phyloP scores from a whole-genome alignment of 1,139 yeast genomes.

The Yamadazyma diospyri region DNA sequence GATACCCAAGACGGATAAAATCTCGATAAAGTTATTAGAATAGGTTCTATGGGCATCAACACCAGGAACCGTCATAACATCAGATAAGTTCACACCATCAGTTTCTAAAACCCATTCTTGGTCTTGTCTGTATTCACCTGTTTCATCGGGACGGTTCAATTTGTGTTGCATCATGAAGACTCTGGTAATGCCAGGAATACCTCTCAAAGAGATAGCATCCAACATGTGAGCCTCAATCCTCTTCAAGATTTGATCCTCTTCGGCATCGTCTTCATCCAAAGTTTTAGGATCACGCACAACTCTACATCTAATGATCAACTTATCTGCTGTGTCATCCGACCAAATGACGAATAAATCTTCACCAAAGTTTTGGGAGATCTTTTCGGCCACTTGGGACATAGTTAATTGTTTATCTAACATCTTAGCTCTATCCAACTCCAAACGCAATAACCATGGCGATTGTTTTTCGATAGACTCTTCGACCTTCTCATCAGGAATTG shows the following conservation, averaged over 20 bases:
- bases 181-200: constrained; percentile 91
- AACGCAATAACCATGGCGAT: constrained; percentile 95
- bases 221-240: constrained; percentile 96
- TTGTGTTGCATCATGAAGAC: constrained; percentile 95
- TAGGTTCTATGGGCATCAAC: constrained; percentile 88
- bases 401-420: constrained; percentile 97
- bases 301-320: constrained; percentile 95
- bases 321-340: constrained; percentile 99
- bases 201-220: constrained; percentile 90
- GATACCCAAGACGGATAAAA: constrained; percentile 92
- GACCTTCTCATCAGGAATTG: constrained; percentile 96
- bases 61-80: constrained; percentile 93
- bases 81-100: constrained; percentile 95
- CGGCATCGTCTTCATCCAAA: constrained; percentile 91
- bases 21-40: constrained; percentile 95
- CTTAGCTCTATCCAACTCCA: constrained; percentile 96
- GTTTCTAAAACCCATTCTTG: constrained; percentile 99
- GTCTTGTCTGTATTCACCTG: constrained; percentile 84
- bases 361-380: constrained; percentile 88
- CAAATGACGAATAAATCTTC: constrained; percentile 96
- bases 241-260: constrained; percentile 95
- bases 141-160: constrained; percentile 68
- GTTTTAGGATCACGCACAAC: constrained; percentile 96
- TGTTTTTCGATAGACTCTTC: constrained; percentile 91
- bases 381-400: constrained; percentile 98